Base-by-base conservation (phyloP, 2,329 filamentous ascomycete species). In the Fusarium mexicanum region DNA sequence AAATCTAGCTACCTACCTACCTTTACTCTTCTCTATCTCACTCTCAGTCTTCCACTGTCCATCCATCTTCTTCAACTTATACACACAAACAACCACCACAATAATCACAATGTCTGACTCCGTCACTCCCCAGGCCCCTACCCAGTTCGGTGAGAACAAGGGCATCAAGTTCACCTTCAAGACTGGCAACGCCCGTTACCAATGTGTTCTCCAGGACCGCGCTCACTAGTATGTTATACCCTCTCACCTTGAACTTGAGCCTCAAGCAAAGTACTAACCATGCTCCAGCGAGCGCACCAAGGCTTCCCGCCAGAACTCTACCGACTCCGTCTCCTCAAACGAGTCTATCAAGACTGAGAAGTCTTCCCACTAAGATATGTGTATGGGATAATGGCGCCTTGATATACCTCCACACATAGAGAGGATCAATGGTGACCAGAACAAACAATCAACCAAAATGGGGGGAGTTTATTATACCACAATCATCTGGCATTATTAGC, bases 101-200 rank as follows among this genome's bases (percentile, higher is more conserved):
- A 51, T 6, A 13, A 62, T 59, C 69, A 76, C 38, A 65, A 79
- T 79, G 76, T 47, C 76, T 66, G 71, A 72, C 31, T 47, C 76
- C 24, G 50, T 72, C 33, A 65, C 73, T 75, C 61, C 54, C 43
- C 54, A 59, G 64, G 54, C 69, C 37, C 75, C 81, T 50, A 31
- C 75, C 61, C 38, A 47, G 69, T 69, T 83, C 35, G 81, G 85
- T 61, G 80, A 85, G 70, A 81, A 79, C 76, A 80, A 75, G 67
- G 84, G 81, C 67, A 81, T 87, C 81, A 82, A 82, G 79, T 87
- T 87, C 81, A 78, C 84, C 53, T 83, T 87, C 80, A 84, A 83
- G 80, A 81, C 85, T 46, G 85, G 85, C 68, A 80, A 81, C 75
- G 71, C 79, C 54, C 79, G 78, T 53, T 84, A 81, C 76, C 60